A percentile compares a stretch with the other conserved stretches of the same genome.
These are phyloP conservation scores for Rhynchosporium agropyri DNA, from an alignment of 2,329 filamentous ascomycete species.

Conservation along the genomic window DNA sequence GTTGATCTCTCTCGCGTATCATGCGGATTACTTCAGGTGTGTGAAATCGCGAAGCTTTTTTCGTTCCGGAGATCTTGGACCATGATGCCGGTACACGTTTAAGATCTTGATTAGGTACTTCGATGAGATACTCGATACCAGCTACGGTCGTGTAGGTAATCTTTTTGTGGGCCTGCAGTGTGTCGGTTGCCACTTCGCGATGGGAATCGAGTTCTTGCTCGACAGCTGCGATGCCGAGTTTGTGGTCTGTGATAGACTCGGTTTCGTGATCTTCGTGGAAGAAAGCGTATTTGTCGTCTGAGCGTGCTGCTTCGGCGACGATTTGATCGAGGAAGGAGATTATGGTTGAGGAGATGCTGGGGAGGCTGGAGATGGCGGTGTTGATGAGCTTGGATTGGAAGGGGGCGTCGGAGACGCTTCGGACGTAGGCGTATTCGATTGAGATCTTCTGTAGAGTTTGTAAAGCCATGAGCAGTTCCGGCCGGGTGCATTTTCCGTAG, in stretches of 20 bases:
- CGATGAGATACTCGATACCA: constrained; percentile 93
- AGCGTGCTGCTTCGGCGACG: constrained; percentile 78
- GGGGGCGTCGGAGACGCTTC: constrained; percentile 64
- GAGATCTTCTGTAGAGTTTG: constrained; percentile 84
- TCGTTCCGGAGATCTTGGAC: constrained; percentile 93
- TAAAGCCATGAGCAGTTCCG: constrained; percentile 82
- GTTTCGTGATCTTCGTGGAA: constrained; percentile 87
- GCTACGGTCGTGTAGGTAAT: constrained; percentile 82
- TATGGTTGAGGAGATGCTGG: constrained; percentile 73
- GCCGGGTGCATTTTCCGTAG: constrained; percentile 91
- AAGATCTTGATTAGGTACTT: constrained; percentile 80
- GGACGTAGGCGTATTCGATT: constrained; percentile 71
- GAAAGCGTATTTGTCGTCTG: constrained; percentile 92
- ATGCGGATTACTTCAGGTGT: constrained; percentile 86
- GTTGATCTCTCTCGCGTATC: constrained; percentile 86
- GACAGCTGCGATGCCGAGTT: constrained; percentile 86
- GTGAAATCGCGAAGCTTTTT: constrained; percentile 89
- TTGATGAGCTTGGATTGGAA: constrained; percentile 73
- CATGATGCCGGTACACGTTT: constrained; percentile 92
- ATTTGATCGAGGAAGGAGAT: constrained; percentile 80
- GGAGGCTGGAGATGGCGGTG: constrained; percentile 73
- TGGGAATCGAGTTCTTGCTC: constrained; percentile 87
- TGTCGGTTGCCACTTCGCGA: constrained; percentile 68
- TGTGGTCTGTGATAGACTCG: constrained; percentile 85
- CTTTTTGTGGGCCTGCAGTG: constrained; percentile 59